phyloP scores from a whole-genome alignment of 495 filamentous ascomycete genomes.

The Aspergillus indologenus region DNA sequence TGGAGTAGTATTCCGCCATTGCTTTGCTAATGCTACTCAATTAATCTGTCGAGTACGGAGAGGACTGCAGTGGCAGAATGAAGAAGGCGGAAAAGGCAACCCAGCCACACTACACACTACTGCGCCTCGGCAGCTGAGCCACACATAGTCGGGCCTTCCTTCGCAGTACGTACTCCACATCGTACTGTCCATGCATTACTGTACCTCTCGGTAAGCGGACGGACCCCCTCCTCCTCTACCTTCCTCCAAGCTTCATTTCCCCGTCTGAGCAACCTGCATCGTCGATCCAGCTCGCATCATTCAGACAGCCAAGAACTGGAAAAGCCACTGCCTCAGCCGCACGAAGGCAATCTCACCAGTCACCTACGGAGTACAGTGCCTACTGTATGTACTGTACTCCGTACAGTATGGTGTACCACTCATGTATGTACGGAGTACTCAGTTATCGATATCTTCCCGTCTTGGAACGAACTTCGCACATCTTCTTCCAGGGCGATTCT shows the following conservation, averaged over 20 bases:
- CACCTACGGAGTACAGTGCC: no score
- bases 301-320: background rate
- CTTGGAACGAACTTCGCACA: background rate
- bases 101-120: background rate
- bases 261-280: background rate
- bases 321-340: constrained; percentile 1
- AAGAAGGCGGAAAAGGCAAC: background rate
- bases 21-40: no score
- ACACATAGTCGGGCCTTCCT: background rate
- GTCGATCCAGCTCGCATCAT: background rate
- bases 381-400: no score
- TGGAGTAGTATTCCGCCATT: background rate
- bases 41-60: no score
- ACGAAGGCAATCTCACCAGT: background rate
- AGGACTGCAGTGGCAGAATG: no score
- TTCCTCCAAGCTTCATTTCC: constrained; percentile 1
- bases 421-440: no score
- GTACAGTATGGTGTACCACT: no score
- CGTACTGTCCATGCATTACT: no score
- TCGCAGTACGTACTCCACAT: no score
- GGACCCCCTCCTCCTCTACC: background rate
- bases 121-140: background rate
- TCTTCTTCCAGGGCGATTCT: background rate
- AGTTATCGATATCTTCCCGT: no score
- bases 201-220: no score